These are phyloP conservation scores for Pseudomassariella vexata DNA, from an alignment of 2,329 filamentous ascomycete species.

Conservation along the genomic window DNA sequence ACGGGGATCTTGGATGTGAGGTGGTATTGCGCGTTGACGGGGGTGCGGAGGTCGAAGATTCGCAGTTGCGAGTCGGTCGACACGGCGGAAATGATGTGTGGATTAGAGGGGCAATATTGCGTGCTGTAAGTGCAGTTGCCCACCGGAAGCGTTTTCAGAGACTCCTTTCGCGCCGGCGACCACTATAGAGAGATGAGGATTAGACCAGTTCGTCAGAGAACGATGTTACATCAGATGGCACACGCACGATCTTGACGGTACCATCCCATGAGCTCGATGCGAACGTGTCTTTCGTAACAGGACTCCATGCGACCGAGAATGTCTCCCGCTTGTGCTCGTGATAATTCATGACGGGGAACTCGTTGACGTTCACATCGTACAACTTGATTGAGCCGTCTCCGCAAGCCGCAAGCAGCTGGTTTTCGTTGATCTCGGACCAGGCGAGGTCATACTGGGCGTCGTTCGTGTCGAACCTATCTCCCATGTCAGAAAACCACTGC, in stretches of 20 bases:
- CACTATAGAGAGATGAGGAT: conserved; percentile 44
- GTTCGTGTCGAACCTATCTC: conserved; percentile 90
- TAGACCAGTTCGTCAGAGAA: background rate
- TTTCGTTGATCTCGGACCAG: conserved; percentile 96
- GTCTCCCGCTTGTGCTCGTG: conserved; percentile 91
- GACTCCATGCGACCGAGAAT: conserved; percentile 89
- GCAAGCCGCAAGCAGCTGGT: conserved; percentile 81
- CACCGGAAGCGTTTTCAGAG: conserved; percentile 79
- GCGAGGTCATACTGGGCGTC: conserved; percentile 92
- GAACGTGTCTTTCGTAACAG: conserved; percentile 85
- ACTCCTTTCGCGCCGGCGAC: conserved; percentile 71
- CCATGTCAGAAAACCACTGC: too few species aligned
- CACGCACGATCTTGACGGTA: conserved; percentile 74
- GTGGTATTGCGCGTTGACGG: conserved; percentile 81
- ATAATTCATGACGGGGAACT: conserved; percentile 88
- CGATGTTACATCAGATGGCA: background rate
- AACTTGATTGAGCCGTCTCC: conserved; percentile 94
- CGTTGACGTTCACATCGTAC: conserved; percentile 72
- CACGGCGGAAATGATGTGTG: conserved; percentile 79
- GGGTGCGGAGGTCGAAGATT: conserved; percentile 86
- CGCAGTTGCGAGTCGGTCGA: conserved; percentile 85
- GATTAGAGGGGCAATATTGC: conserved; percentile 84
- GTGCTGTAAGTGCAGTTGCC: conserved; percentile 92
- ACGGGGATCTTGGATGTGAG: conserved; percentile 78
- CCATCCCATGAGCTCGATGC: conserved; percentile 94